phyloP scores from a whole-genome alignment of 257 asterid genomes.

The Handroanthus guayacan region DNA sequence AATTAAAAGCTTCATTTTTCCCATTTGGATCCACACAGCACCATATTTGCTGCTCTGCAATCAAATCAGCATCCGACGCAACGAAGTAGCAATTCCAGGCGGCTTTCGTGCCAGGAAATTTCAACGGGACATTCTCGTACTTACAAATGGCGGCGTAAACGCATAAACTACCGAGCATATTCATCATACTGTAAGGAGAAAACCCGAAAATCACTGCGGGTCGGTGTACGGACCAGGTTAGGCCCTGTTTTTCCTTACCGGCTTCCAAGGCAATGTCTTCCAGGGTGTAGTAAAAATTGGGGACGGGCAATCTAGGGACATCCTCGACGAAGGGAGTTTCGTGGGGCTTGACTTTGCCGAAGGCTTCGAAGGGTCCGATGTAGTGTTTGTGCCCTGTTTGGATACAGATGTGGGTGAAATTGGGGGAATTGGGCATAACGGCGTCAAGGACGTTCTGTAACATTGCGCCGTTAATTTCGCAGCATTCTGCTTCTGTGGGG shows the following conservation, averaged over 20 bases:
- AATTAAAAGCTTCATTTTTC: conserved; percentile 47
- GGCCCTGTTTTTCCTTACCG: conserved; percentile 17
- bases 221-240: conserved; percentile 52
- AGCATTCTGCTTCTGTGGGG: conserved; percentile 46
- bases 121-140: conserved; percentile 39
- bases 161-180: conserved; percentile 34
- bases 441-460: conserved; percentile 43
- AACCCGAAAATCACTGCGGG: conserved; percentile 49
- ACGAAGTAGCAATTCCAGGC: conserved; percentile 47
- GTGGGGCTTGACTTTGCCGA: conserved; percentile 44
- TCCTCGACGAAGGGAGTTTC: conserved; percentile 50
- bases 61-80: conserved; percentile 43
- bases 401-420: conserved; percentile 41
- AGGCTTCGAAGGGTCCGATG: conserved; percentile 49
- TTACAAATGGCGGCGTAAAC: conserved; percentile 49
- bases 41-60: conserved; percentile 57
- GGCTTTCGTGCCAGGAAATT: conserved; percentile 44
- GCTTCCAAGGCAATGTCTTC: conserved; percentile 41
- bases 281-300: conserved; percentile 49
- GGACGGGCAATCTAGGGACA: conserved; percentile 33
- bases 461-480: conserved; percentile 44
- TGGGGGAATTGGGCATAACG: conserved; percentile 40
- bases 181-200: conserved; percentile 47
- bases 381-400: conserved; percentile 54
- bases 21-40: conserved; percentile 45